These are phyloP conservation scores for Scytalidium sp. DNA, from an alignment of 2,329 filamentous ascomycete species.

Conservation along the genomic window DNA sequence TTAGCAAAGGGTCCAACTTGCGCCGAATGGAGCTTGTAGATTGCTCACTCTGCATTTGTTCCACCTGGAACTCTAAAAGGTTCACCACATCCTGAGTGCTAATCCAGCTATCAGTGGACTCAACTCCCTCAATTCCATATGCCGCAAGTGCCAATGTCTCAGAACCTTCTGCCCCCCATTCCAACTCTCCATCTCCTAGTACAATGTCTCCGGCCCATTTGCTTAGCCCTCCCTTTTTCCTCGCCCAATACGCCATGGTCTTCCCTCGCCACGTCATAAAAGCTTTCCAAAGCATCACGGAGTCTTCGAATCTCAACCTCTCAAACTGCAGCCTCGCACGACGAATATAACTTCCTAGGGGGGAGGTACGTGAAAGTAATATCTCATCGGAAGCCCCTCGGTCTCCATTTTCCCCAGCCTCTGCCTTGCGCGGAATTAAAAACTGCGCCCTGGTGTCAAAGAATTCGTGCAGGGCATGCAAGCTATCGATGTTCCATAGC, in stretches of 20 bases:
- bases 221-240: slow-evolving; percentile 42
- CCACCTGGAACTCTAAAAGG: slow-evolving; percentile 83
- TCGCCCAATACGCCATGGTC: slow-evolving; percentile 61
- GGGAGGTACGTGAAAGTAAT: slow-evolving; percentile 68
- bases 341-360: slow-evolving; percentile 78
- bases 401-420: slow-evolving; percentile 53
- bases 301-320: slow-evolving; percentile 75
- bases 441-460: slow-evolving; percentile 59
- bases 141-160: slow-evolving; percentile 31
- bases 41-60: slow-evolving; percentile 77
- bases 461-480: slow-evolving; percentile 77
- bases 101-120: slow-evolving; percentile 38
- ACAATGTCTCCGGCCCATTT: slow-evolving; percentile 56
- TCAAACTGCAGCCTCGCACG: slow-evolving; percentile 77
- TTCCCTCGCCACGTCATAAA: slow-evolving; percentile 80
- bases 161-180: slow-evolving; percentile 47
- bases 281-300: slow-evolving; percentile 73
- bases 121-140: slow-evolving; percentile 18
- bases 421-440: slow-evolving; percentile 60
- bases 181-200: slow-evolving; percentile 44
- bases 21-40: not conserved
- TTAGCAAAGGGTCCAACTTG: slow-evolving; percentile 18
- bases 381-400: slow-evolving; percentile 50
- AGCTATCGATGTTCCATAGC: slow-evolving; percentile 80
- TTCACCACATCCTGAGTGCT: slow-evolving; percentile 79